Evolutionary conservation across 495 filamentous ascomycete species (phyloP).

Genomic region (Xylaria bambusicola): DNA sequence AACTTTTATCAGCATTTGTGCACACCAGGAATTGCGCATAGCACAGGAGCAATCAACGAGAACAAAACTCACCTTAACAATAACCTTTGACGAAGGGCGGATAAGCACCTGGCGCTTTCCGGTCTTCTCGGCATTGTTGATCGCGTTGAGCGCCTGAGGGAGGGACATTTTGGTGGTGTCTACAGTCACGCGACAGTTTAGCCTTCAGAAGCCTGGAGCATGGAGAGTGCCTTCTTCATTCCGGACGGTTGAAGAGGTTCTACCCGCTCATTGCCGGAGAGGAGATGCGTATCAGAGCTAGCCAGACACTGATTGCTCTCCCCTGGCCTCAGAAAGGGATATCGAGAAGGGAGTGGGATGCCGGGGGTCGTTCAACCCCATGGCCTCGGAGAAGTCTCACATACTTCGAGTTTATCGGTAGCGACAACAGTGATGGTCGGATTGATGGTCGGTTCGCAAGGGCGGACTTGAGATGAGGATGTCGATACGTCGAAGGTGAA

Average conservation of each 20-base stretch:
- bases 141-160: slow-evolving; percentile 98
- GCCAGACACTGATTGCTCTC: slow-evolving; percentile 48
- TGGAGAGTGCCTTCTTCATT: slow-evolving; percentile 85
- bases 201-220: slow-evolving; percentile 82
- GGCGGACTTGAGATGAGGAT: background rate
- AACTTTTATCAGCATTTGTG: background rate
- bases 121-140: slow-evolving; percentile 99
- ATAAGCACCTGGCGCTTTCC: slow-evolving; percentile 98
- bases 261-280: slow-evolving; percentile 80
- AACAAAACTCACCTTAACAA: slow-evolving; percentile 63
- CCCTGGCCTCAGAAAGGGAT: slow-evolving; percentile 51
- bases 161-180: slow-evolving; percentile 93
- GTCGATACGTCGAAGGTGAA: slow-evolving; percentile 2
- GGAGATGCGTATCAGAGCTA: slow-evolving; percentile 68
- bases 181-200: slow-evolving; percentile 59
- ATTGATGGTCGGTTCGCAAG: background rate
- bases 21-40: background rate
- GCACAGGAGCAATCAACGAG: background rate
- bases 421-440: background rate
- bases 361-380: slow-evolving; percentile 32
- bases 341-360: slow-evolving; percentile 23
- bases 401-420: slow-evolving; percentile 36
- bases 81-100: slow-evolving; percentile 96
- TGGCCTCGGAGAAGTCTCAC: slow-evolving; percentile 31
- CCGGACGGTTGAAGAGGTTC: slow-evolving; percentile 65